phyloP scores from a whole-genome alignment of 352 stramenopile genomes.

The Phytophthora macrochlamydospora region DNA sequence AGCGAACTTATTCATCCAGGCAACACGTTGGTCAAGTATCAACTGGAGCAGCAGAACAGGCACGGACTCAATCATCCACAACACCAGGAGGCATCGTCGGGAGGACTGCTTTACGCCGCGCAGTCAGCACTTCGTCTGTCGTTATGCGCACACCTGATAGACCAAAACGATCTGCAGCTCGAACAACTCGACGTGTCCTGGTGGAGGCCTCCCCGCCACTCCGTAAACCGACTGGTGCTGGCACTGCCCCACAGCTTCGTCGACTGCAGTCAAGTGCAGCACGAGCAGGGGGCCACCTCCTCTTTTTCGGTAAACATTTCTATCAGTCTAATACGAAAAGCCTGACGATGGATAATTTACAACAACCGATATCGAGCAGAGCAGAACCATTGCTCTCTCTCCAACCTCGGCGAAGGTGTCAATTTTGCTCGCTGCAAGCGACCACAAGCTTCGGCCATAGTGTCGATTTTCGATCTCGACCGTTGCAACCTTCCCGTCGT shows the following conservation, averaged over 20 bases:
- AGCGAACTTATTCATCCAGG: slow-evolving; percentile 12
- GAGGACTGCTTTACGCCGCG: slow-evolving; percentile 8
- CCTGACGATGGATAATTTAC: too few relatives aligned
- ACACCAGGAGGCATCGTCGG: neutral
- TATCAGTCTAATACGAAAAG: neutral
- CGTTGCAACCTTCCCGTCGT: slow-evolving; percentile 37
- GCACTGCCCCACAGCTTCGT: slow-evolving; percentile 16
- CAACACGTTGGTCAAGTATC: slow-evolving; percentile 12
- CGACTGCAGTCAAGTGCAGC: slow-evolving; percentile 30
- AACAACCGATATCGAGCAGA: too few relatives aligned
- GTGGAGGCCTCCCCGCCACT: slow-evolving; percentile 82
- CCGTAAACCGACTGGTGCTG: slow-evolving; percentile 39
- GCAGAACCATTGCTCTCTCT: too few relatives aligned
- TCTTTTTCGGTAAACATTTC: slow-evolving; percentile 31
- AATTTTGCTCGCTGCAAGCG: too few relatives aligned
- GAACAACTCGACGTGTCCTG: slow-evolving; percentile 50
- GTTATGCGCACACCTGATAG: slow-evolving; percentile 85
- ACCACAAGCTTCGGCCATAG: neutral
- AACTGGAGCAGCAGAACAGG: slow-evolving; percentile 3
- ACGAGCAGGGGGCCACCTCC: slow-evolving; percentile 22
- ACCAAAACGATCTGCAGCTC: slow-evolving; percentile 54
- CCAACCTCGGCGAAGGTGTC: too few relatives aligned
- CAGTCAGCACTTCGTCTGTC: slow-evolving; percentile 33
- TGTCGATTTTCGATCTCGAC: neutral
- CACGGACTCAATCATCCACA: slow-evolving; percentile 8